Percentiles rank a stretch among this genome's conserved stretches.
Conservation (phyloP, 2,329 filamentous ascomycete genomes). For the Monosporascus sp. region DNA sequence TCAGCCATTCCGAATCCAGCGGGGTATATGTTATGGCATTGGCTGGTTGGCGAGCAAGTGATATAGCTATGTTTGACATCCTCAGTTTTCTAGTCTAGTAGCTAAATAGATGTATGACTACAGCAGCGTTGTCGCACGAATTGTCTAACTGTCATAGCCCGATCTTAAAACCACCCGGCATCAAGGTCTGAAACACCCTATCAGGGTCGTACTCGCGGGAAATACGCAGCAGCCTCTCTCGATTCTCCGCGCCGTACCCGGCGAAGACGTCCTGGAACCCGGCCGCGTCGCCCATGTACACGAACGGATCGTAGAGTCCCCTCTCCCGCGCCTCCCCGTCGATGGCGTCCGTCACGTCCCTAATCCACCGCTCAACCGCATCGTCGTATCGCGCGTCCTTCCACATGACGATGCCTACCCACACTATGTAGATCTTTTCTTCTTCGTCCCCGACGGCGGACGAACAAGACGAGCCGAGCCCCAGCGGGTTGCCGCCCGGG, state of each 20-base stretch:
- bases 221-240: constrained; percentile 17
- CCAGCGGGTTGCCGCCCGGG: constrained; percentile 29
- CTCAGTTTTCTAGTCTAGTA: no score
- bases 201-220: constrained; percentile 20
- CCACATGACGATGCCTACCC: constrained; percentile 20
- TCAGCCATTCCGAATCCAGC: no score
- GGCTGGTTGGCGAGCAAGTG: no score
- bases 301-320: constrained; percentile 31
- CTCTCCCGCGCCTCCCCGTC: constrained; percentile 20
- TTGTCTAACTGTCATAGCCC: constrained; percentile 4
- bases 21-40: no score
- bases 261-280: constrained; percentile 29
- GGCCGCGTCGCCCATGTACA: constrained; percentile 35
- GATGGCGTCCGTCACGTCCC: constrained; percentile 15
- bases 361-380: constrained; percentile 15
- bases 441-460: no score
- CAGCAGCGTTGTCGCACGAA: no score
- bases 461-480: constrained; percentile 21
- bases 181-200: constrained; percentile 8
- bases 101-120: no score
- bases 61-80: no score
- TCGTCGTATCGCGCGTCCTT: constrained; percentile 18
- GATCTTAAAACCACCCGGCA: constrained; percentile 12
- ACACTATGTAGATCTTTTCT: constrained; percentile 21
- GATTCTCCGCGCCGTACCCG: constrained; percentile 29